These are phyloP conservation scores for Stramenopiles sp. DNA, from an alignment of 352 stramenopile genomes.

Conservation along the genomic window DNA sequence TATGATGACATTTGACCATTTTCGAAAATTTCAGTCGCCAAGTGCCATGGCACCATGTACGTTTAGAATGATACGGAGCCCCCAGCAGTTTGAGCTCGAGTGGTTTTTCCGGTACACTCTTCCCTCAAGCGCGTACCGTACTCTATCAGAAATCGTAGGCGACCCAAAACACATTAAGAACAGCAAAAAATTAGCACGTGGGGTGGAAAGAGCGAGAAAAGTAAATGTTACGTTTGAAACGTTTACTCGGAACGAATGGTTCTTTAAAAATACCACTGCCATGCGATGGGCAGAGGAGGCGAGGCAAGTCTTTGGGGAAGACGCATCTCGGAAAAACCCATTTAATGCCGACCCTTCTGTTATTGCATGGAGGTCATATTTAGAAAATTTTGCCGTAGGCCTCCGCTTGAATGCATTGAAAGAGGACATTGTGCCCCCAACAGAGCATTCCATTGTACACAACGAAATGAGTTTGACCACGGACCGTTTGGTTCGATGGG, in stretches of 20 bases:
- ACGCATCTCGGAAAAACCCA: neutral
- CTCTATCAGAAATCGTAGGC: constrained; percentile 38
- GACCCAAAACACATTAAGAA: constrained; percentile 41
- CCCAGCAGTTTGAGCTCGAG: constrained; percentile 51
- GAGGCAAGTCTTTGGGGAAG: neutral
- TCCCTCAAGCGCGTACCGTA: constrained; percentile 51
- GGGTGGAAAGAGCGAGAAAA: neutral
- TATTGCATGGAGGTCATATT: constrained; percentile 26
- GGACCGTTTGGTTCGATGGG: constrained; percentile 52
- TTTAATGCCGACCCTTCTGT: neutral
- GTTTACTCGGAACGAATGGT: constrained; percentile 59
- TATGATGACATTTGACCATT: constrained; percentile 7
- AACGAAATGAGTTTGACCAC: constrained; percentile 49
- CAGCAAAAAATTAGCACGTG: neutral
- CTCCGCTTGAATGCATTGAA: constrained; percentile 53
- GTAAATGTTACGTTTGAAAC: constrained; percentile 36
- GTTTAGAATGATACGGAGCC: constrained; percentile 42
- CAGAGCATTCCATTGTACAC: constrained; percentile 47
- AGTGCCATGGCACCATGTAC: constrained; percentile 13
- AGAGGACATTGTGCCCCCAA: constrained; percentile 53
- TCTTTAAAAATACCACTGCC: constrained; percentile 36
- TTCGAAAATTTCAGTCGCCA: constrained; percentile 7
- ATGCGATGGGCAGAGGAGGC: neutral
- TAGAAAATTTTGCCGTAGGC: constrained; percentile 54
- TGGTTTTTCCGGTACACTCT: constrained; percentile 47